Percentiles rank a stretch among this genome's conserved stretches.
Evolutionary conservation across 148 eudicot genomes (phyloP).

Genomic region (Pharnaceum exiguum): DNA sequence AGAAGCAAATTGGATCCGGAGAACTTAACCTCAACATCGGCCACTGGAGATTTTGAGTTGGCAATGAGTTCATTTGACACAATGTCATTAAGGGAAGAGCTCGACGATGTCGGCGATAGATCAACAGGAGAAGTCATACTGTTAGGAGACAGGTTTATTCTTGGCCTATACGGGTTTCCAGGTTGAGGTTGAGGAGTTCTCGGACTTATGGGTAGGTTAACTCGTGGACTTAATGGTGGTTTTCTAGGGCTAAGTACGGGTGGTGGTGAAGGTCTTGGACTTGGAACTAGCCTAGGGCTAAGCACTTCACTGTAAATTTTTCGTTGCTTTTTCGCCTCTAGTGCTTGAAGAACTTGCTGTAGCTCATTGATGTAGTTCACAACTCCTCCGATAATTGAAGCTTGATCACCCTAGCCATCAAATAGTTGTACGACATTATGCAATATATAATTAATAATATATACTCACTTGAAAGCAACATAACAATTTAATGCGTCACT

Average conservation of each 20-base stretch:
- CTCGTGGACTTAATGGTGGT: constrained; percentile 80
- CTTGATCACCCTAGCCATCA: constrained; percentile 78
- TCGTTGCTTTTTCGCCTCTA: constrained; percentile 83
- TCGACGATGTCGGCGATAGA: constrained; percentile 45
- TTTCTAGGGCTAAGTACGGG: constrained; percentile 65
- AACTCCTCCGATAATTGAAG: constrained; percentile 93
- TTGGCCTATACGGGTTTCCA: constrained; percentile 58
- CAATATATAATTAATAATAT: too few species aligned
- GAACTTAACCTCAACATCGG: constrained; percentile 88
- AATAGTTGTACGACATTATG: background rate
- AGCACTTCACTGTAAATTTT: constrained; percentile 72
- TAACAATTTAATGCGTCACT: too few species aligned
- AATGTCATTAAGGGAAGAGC: constrained; percentile 33
- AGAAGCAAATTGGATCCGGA: constrained; percentile 65
- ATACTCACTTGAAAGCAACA: background rate
- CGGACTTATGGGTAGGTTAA: constrained; percentile 78
- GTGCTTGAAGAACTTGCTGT: constrained; percentile 79
- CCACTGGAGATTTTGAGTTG: constrained; percentile 62
- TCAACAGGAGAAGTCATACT: constrained; percentile 23
- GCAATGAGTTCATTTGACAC: constrained; percentile 66
- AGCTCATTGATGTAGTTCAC: constrained; percentile 82
- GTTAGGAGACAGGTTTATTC: constrained; percentile 27
- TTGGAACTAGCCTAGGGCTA: constrained; percentile 65
- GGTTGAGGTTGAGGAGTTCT: constrained; percentile 85
- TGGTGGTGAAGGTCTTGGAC: constrained; percentile 55